Conservation (phyloP, 2,329 filamentous ascomycete genomes). For the Monosporascus sp. region DNA sequence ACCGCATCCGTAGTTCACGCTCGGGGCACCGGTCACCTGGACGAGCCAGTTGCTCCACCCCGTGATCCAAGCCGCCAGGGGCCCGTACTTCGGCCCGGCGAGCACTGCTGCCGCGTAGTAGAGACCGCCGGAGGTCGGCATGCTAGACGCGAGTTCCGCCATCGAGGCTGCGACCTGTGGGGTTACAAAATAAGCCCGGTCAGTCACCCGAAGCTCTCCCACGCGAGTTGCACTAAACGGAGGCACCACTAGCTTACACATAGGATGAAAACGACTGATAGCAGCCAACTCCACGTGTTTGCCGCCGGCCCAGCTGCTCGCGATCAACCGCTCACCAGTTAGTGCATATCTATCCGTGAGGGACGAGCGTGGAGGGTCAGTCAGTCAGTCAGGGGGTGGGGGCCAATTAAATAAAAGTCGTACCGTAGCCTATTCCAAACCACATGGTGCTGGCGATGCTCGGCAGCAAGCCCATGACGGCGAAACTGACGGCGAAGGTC, state of each 20-base stretch:
- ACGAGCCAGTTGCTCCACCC: constrained; percentile 31
- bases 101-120: constrained; percentile 72
- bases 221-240: too few relatives aligned
- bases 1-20: constrained; percentile 29
- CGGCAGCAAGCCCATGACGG: constrained; percentile 65
- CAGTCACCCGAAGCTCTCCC: too few relatives aligned
- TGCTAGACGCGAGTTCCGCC: constrained; percentile 68
- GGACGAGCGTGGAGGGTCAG: background rate
- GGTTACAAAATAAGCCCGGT: constrained; percentile 1
- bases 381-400: background rate
- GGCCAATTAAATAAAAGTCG: constrained; percentile 1
- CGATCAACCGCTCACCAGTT: constrained; percentile 12
- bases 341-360: constrained; percentile 37
- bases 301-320: constrained; percentile 34
- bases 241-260: constrained; percentile 39
- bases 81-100: constrained; percentile 38
- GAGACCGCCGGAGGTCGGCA: constrained; percentile 68
- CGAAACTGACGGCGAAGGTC: constrained; percentile 70
- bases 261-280: constrained; percentile 69
- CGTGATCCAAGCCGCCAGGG: constrained; percentile 28
- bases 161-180: constrained; percentile 51
- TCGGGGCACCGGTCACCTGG: constrained; percentile 28
- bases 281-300: constrained; percentile 73
- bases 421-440: constrained; percentile 56
- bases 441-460: constrained; percentile 68